These are phyloP conservation scores for Biancaea sappan DNA, from an alignment of 306 rosid genomes.

Conservation along the genomic window DNA sequence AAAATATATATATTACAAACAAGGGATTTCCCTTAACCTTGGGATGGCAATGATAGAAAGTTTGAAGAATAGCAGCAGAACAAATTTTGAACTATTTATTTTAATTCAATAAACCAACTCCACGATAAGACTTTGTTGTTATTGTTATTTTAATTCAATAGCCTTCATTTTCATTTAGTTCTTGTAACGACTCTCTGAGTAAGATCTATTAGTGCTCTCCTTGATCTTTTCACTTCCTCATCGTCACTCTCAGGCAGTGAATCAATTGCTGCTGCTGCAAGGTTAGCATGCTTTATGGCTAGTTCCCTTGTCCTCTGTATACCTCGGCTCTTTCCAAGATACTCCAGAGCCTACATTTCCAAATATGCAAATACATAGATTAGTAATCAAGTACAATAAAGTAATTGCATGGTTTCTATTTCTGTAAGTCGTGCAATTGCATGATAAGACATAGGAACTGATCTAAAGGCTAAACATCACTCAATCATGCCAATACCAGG, in stretches of 20 bases:
- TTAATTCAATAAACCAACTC: conserved; percentile 17
- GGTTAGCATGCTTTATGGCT: conserved; percentile 80
- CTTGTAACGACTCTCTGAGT: conserved; percentile 82
- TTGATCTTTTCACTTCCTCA: conserved; percentile 76
- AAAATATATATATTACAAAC: neutral
- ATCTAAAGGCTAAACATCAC: neutral
- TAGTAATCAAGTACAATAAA: neutral
- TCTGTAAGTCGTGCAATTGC: neutral
- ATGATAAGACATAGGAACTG: neutral
- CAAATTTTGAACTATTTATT: conserved; percentile 13
- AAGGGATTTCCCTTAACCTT: neutral
- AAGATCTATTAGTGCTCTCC: conserved; percentile 87
- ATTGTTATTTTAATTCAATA: conserved; percentile 19
- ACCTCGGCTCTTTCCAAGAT: conserved; percentile 81
- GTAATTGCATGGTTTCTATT: neutral
- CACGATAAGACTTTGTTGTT: too few relatives aligned
- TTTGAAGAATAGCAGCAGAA: conserved; percentile 22
- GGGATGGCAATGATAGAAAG: neutral
- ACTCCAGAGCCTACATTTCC: conserved; percentile 76
- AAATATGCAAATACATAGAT: conserved; percentile 24
- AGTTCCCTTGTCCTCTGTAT: conserved; percentile 84
- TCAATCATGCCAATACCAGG: neutral
- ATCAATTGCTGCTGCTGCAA: conserved; percentile 87
- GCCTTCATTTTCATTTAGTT: conserved; percentile 56
- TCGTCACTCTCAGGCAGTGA: conserved; percentile 68